phyloP scores from a whole-genome alignment of 768 basidiomycete genomes.

The Naematelia encephala region DNA sequence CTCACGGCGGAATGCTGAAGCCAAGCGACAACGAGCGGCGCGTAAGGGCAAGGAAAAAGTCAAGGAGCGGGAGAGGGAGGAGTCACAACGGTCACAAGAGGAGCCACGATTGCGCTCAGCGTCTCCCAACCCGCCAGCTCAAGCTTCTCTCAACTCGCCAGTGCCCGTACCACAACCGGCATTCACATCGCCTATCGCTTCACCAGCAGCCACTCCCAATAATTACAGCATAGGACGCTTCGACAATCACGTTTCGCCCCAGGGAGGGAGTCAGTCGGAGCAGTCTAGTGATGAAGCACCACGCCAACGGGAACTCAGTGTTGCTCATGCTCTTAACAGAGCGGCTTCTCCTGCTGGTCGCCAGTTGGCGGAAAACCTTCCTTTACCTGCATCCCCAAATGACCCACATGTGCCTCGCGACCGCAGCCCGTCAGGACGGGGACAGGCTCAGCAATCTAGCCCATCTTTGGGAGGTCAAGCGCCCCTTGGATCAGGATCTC shows the following conservation, averaged over 20 bases:
- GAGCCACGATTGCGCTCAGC: slow-evolving; percentile 3
- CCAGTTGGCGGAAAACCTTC: slow-evolving; percentile 5
- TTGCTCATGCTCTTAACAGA: slow-evolving; percentile 10
- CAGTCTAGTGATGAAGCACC: neutral
- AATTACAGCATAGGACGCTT: slow-evolving; percentile 15
- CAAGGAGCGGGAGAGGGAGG: neutral
- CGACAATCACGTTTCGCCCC: slow-evolving; percentile 10
- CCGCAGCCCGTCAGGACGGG: neutral
- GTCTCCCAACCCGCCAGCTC: slow-evolving; percentile 11
- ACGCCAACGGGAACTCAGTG: slow-evolving; percentile 19
- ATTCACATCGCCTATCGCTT: slow-evolving; percentile 23
- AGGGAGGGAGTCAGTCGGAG: slow-evolving; percentile 7
- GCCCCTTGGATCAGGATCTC: slow-evolving; percentile 1
- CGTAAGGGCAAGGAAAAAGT: slow-evolving; percentile 41
- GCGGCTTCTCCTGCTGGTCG: neutral
- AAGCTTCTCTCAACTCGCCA: slow-evolving; percentile 13
- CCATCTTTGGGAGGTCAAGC: slow-evolving; percentile 14
- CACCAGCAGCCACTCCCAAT: slow-evolving; percentile 26
- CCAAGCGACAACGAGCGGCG: slow-evolving; percentile 64
- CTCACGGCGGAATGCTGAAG: slow-evolving; percentile 82
- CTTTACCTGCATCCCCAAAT: slow-evolving; percentile 22
- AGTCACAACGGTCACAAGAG: slow-evolving; percentile 4
- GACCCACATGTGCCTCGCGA: neutral
- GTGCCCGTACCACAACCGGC: slow-evolving; percentile 21
- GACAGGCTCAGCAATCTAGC: slow-evolving; percentile 1